These are phyloP conservation scores for Drechslerella dactyloides DNA, from an alignment of 2,329 filamentous ascomycete genomes.

Conservation along the genomic window DNA sequence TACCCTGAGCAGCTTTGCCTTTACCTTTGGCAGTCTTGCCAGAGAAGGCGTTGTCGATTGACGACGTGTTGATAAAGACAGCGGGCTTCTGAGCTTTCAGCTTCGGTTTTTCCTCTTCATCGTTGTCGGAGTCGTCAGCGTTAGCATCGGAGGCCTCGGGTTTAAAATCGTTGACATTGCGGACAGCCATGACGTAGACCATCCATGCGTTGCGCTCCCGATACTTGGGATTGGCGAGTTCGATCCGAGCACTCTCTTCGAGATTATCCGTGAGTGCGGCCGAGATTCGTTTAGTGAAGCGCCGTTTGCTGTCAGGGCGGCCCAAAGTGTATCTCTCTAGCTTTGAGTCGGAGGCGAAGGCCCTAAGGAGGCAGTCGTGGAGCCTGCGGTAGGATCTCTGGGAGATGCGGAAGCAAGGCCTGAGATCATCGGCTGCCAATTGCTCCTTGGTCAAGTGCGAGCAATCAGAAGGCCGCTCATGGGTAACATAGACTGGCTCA, in stretches of 20 bases:
- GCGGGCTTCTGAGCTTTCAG: too few relatives aligned
- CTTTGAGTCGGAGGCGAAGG: neutral
- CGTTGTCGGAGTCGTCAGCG: too few relatives aligned
- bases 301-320: constrained; percentile 6
- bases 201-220: constrained; percentile 2
- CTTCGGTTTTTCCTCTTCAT: too few relatives aligned
- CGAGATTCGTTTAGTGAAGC: constrained; percentile 1
- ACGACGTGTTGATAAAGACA: too few relatives aligned
- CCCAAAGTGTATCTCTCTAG: neutral
- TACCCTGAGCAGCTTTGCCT: too few relatives aligned
- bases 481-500: neutral
- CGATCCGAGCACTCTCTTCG: neutral
- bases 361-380: neutral
- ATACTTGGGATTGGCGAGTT: neutral
- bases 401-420: neutral
- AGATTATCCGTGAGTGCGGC: neutral
- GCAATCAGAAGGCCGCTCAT: neutral
- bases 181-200: neutral
- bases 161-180: too few relatives aligned
- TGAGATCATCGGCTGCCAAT: neutral
- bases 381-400: neutral
- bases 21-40: too few relatives aligned
- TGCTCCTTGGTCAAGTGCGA: neutral
- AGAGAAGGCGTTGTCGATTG: too few relatives aligned
- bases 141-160: too few relatives aligned